These are phyloP conservation scores for Cercospora zeae-maydis DNA, from an alignment of 2,329 filamentous ascomycete species.

Conservation along the genomic window DNA sequence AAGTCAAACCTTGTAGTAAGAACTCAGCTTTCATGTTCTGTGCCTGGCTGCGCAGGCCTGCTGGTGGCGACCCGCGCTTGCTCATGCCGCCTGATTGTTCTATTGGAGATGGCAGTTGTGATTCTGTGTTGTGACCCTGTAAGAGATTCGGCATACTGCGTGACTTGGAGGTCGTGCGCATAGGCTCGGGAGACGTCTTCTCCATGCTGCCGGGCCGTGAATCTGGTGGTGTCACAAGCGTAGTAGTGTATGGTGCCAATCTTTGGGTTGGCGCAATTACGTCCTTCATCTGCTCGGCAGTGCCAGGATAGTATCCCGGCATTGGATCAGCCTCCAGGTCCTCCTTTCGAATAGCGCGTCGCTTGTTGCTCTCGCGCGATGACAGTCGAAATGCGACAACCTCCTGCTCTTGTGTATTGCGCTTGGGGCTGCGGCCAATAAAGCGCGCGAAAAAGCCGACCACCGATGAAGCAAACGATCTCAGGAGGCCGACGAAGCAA, in stretches of 20 bases:
- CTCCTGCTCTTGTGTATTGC: constrained; percentile 13
- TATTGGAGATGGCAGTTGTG: neutral
- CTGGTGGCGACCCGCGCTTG: neutral
- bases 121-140: neutral
- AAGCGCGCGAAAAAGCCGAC: neutral
- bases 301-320: constrained; percentile 13
- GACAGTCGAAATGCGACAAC: constrained; percentile 19
- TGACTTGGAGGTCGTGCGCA: neutral
- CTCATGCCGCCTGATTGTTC: neutral
- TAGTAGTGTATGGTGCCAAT: neutral
- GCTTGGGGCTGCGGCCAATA: neutral
- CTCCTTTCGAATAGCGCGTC: constrained; percentile 20
- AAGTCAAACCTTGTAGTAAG: neutral
- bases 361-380: constrained; percentile 14
- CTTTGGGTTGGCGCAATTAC: neutral
- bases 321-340: constrained; percentile 8
- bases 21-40: neutral
- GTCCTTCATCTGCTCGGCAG: neutral
- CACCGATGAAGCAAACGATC: neutral
- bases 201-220: constrained; percentile 17
- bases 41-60: neutral
- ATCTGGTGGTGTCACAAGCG: constrained; percentile 17
- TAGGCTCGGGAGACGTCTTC: neutral
- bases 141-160: neutral
- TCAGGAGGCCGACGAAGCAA: constrained; percentile 4